Conservation (phyloP, 2,329 filamentous ascomycete species). For the Paecilomyces dactylethromorphus region DNA sequence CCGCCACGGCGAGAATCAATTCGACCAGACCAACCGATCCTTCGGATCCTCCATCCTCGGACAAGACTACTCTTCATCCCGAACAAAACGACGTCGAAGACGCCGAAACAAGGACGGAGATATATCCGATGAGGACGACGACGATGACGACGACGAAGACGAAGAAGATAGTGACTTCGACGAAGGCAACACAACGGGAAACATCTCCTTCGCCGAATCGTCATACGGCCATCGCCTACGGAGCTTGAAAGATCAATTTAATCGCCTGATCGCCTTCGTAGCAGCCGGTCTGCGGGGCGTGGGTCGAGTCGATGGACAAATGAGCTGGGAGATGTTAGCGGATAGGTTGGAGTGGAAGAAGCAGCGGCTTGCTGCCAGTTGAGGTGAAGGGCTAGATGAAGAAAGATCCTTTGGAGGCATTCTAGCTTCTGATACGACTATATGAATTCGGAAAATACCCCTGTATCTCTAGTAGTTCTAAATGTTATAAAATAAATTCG, state of each 20-base stretch:
- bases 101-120: conserved; percentile 14
- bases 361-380: conserved; percentile 1
- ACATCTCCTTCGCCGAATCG: conserved; percentile 29
- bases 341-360: conserved; percentile 62
- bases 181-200: conserved; percentile 32
- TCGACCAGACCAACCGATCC: conserved; percentile 26
- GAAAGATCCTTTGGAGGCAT: no score
- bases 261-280: conserved; percentile 62
- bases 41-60: conserved; percentile 5
- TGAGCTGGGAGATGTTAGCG: conserved; percentile 71
- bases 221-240: conserved; percentile 48
- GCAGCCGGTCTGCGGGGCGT: conserved; percentile 67
- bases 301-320: conserved; percentile 65
- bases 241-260: conserved; percentile 57
- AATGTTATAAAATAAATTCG: no score
- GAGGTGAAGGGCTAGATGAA: background rate
- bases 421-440: no score
- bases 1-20: conserved; percentile 31
- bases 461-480: no score
- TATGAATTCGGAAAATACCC: no score
- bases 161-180: conserved; percentile 32
- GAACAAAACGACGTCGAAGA: conserved; percentile 7
- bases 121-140: conserved; percentile 16
- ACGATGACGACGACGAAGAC: conserved; percentile 18
- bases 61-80: background rate